Conservation (phyloP, 768 basidiomycete genomes). For the Mycena chlorophos region DNA sequence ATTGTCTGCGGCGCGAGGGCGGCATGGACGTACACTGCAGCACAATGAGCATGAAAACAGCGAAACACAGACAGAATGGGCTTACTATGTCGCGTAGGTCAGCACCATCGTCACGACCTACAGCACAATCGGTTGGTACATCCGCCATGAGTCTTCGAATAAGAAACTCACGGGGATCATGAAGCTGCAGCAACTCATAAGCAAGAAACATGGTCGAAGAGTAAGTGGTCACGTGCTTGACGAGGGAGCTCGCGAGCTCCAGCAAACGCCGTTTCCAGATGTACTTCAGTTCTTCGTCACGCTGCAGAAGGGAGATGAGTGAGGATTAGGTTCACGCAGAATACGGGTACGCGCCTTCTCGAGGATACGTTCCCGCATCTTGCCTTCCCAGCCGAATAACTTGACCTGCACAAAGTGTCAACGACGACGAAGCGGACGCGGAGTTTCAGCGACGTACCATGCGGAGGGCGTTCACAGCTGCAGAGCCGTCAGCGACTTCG, state of each 20-base stretch:
- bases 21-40: background rate
- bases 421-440: too few species aligned
- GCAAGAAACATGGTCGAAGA: background rate
- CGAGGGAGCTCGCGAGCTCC: slow-evolving; percentile 35
- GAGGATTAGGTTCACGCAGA: background rate
- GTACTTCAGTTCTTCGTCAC: slow-evolving; percentile 46
- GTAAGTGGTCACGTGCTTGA: slow-evolving; percentile 34
- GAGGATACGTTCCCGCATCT: slow-evolving; percentile 40
- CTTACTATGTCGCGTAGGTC: slow-evolving; percentile 41
- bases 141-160: background rate
- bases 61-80: slow-evolving; percentile 26
- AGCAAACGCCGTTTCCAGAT: slow-evolving; percentile 42
- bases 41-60: slow-evolving; percentile 40
- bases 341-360: slow-evolving; percentile 26
- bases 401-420: too few species aligned
- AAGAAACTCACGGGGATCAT: background rate
- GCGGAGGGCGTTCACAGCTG: slow-evolving; percentile 38
- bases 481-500: slow-evolving; percentile 28
- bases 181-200: background rate
- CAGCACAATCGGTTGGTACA: background rate
- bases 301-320: slow-evolving; percentile 16
- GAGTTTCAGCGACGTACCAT: too few species aligned
- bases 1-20: background rate
- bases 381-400: slow-evolving; percentile 51
- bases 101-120: slow-evolving; percentile 50